These are phyloP conservation scores for Chalciporus pseudorubinellus DNA, from an alignment of 768 basidiomycete genomes.

Conservation along the genomic window DNA sequence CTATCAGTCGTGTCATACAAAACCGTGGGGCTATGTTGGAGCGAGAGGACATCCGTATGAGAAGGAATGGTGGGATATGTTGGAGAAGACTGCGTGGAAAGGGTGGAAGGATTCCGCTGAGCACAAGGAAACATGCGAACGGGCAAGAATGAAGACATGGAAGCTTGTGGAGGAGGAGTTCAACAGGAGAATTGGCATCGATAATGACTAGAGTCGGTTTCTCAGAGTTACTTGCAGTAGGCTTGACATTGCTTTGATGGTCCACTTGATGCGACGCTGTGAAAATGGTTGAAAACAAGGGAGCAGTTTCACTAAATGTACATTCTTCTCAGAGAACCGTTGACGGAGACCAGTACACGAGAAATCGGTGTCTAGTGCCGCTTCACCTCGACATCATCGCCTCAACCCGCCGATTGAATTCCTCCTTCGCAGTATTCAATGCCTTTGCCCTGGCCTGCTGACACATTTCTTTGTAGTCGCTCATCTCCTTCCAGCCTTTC, in stretches of 20 bases:
- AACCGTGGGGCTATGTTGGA: conserved; percentile 54
- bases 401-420: not conserved
- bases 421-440: not conserved
- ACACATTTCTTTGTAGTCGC: conserved; percentile 14
- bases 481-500: conserved; percentile 27
- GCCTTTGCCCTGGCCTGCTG: not conserved
- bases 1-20: conserved; percentile 43
- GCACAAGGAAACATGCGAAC: conserved; percentile 12
- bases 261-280: too few relatives aligned
- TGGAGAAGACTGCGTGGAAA: conserved; percentile 42
- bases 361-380: not conserved
- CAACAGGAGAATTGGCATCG: not conserved
- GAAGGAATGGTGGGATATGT: conserved; percentile 42
- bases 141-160: not conserved
- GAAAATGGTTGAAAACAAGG: too few relatives aligned
- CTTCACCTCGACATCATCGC: not conserved
- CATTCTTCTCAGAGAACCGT: too few relatives aligned
- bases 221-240: not conserved
- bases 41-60: conserved; percentile 46
- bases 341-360: too few relatives aligned
- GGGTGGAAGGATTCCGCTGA: conserved; percentile 21
- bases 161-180: not conserved
- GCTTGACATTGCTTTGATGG: not conserved
- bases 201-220: not conserved
- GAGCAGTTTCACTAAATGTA: too few relatives aligned